Percentiles rank a stretch among this genome's conserved stretches.
Conservation (phyloP, 129 eudicot species). For the Ambrosia trifida region DNA sequence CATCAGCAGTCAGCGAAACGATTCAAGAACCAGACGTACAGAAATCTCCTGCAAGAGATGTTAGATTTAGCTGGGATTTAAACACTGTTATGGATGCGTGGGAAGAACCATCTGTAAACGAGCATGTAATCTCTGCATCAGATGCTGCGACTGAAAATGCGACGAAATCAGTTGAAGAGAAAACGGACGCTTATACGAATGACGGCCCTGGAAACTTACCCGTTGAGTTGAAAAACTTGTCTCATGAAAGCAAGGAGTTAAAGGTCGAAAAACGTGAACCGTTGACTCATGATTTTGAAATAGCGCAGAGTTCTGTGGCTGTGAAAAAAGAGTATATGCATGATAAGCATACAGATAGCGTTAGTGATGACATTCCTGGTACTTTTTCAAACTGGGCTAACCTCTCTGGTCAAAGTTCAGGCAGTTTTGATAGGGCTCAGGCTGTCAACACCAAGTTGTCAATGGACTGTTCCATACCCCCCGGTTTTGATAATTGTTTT, state of each 20-base stretch:
- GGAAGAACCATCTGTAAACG: conserved; percentile 36
- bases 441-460: conserved; percentile 31
- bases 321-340: conserved; percentile 11
- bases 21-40: conserved; percentile 22
- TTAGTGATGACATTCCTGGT: conserved; percentile 21
- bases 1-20: conserved; percentile 6
- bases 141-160: conserved; percentile 16
- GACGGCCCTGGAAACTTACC: conserved; percentile 23
- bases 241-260: conserved; percentile 23
- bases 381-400: conserved; percentile 26
- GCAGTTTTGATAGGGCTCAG: background rate
- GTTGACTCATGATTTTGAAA: conserved; percentile 19
- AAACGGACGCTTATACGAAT: conserved; percentile 3
- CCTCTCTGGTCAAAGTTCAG: conserved; percentile 14
- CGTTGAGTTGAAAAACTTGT: conserved; percentile 24
- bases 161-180: conserved; percentile 12
- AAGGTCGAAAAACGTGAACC: conserved; percentile 24
- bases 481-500: conserved; percentile 28
- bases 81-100: conserved; percentile 42
- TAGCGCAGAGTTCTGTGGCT: conserved; percentile 19
- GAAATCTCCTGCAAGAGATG: conserved; percentile 28
- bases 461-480: conserved; percentile 34
- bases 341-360: conserved; percentile 15
- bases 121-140: conserved; percentile 22
- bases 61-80: conserved; percentile 42